These are phyloP conservation scores for Dianthus caryophyllus DNA, from an alignment of 148 eudicot species.

Conservation along the genomic window DNA sequence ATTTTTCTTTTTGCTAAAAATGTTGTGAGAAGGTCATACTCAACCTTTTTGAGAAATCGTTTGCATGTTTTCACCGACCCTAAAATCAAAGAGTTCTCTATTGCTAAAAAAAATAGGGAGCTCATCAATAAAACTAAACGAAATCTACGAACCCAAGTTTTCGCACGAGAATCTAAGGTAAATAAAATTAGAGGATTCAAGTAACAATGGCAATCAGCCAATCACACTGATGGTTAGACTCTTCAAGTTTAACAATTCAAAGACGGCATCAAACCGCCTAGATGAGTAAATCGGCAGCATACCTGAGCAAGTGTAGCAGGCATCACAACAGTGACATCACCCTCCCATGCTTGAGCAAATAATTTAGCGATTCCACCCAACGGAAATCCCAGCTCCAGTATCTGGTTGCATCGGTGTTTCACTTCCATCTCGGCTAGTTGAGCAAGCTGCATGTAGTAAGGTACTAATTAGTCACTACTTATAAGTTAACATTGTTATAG, in stretches of 20 bases:
- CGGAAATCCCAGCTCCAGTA: constrained; percentile 93
- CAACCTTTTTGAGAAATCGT: too few relatives aligned
- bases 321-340: constrained; percentile 97
- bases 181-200: background rate
- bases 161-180: background rate
- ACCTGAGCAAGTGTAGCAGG: constrained; percentile 98
- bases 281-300: constrained; percentile 4
- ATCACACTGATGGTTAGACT: too few relatives aligned
- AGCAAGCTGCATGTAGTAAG: constrained; percentile 62
- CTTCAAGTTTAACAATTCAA: background rate
- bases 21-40: too few relatives aligned
- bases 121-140: background rate
- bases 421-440: constrained; percentile 95
- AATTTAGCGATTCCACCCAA: constrained; percentile 79
- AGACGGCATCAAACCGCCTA: background rate
- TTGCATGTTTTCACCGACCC: background rate
- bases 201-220: background rate
- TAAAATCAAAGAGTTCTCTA: background rate
- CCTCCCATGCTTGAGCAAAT: constrained; percentile 99
- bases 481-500: background rate
- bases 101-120: background rate
- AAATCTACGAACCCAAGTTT: background rate
- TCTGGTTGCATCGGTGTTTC: constrained; percentile 87
- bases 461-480: constrained; percentile 2
- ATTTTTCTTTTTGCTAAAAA: too few relatives aligned